phyloP scores from a whole-genome alignment of 1,284 basidiomycete genomes.

The Trichosporon coremiiforme region DNA sequence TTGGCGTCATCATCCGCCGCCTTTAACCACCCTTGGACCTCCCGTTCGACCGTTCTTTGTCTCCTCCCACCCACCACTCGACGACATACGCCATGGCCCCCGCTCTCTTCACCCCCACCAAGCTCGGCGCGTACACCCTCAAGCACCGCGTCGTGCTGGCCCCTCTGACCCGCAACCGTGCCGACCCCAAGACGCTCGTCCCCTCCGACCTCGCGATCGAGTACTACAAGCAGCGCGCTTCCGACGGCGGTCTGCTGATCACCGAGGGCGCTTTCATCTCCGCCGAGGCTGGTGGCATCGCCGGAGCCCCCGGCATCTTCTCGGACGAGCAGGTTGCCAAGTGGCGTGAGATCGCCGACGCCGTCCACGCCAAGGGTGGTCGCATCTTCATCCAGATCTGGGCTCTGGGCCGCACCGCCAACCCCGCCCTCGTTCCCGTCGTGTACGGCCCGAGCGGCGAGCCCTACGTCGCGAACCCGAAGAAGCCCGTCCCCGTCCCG shows the following conservation, averaged over 20 bases:
- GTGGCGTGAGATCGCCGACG: conserved; percentile 56
- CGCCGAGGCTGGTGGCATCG: conserved; percentile 35
- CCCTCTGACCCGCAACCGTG: conserved; percentile 51
- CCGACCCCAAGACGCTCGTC: conserved; percentile 32
- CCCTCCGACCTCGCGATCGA: conserved; percentile 41
- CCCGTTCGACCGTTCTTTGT: not conserved
- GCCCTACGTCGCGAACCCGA: conserved; percentile 58
- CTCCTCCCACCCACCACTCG: not conserved
- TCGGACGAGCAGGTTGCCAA: conserved; percentile 40
- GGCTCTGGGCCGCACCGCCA: conserved; percentile 52
- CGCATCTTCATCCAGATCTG: conserved; percentile 62
- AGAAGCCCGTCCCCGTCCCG: conserved; percentile 62
- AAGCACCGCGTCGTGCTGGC: conserved; percentile 53
- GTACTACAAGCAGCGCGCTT: conserved; percentile 53
- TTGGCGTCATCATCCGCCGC: not conserved
- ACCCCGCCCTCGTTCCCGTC: conserved; percentile 22
- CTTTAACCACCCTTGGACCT: not conserved
- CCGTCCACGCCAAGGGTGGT: conserved; percentile 60
- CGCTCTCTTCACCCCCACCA: conserved; percentile 38
- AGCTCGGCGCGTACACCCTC: conserved; percentile 39
- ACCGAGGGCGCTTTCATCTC: conserved; percentile 47
- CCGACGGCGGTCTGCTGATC: conserved; percentile 50
- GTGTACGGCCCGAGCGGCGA: conserved; percentile 41
- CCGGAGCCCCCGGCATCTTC: conserved; percentile 40
- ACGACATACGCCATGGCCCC: not conserved